phyloP scores from a whole-genome alignment of 2,329 filamentous ascomycete species.

The Phaeosphaeriaceae sp. region DNA sequence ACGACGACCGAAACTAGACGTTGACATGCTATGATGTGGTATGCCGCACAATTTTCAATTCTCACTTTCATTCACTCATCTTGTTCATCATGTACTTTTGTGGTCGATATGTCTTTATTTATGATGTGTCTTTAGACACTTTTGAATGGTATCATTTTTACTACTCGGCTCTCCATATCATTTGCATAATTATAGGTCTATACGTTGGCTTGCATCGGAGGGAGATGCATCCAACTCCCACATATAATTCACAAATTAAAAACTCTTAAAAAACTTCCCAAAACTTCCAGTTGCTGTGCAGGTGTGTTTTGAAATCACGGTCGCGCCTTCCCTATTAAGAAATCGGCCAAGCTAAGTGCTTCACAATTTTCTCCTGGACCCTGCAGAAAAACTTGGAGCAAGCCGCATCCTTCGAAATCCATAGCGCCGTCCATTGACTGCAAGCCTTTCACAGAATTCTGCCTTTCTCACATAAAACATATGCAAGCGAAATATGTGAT shows the following conservation, averaged over 20 bases:
- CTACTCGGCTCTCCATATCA: not conserved
- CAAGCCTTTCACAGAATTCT: too few species aligned
- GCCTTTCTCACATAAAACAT: too few species aligned
- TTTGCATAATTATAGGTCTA: not conserved
- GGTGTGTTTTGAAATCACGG: too few species aligned
- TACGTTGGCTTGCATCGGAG: not conserved
- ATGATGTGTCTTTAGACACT: not conserved
- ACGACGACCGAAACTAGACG: conserved; percentile 43
- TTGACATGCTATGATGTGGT: not conserved
- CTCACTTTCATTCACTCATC: conserved; percentile 20
- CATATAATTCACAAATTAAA: not conserved
- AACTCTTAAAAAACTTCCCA: not conserved
- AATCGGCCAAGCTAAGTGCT: too few species aligned
- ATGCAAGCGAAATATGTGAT: too few species aligned
- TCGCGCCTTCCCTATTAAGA: not conserved
- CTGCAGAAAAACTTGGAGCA: not conserved
- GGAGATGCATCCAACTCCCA: not conserved
- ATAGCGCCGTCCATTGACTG: too few species aligned
- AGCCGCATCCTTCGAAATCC: too few species aligned
- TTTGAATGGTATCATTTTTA: not conserved
- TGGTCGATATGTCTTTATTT: not conserved
- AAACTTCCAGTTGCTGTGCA: not conserved
- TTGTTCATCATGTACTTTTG: conserved; percentile 6
- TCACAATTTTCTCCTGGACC: not conserved
- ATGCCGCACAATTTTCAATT: conserved; percentile 9